Conservation (phyloP, 257 asterid genomes). For the Solanum arcanum region DNA sequence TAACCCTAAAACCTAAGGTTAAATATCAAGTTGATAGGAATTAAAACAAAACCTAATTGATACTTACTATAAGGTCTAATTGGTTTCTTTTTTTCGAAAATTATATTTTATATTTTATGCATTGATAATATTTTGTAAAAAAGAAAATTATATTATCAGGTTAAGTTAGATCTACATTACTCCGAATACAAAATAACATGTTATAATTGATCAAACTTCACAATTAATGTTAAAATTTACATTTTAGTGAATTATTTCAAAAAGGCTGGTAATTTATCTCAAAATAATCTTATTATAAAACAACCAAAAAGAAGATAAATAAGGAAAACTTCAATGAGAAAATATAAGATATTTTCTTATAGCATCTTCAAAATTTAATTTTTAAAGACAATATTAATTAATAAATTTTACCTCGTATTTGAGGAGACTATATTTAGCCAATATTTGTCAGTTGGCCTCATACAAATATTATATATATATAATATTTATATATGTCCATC, state of each 20-base stretch:
- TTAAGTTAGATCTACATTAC: neutral
- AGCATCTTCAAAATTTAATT: neutral
- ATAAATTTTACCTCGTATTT: neutral
- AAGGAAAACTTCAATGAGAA: neutral
- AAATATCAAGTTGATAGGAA: neutral
- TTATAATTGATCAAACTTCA: neutral
- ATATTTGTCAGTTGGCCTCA: neutral
- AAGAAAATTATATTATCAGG: neutral
- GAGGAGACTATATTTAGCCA: neutral
- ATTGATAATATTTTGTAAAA: neutral
- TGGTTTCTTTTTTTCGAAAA: neutral
- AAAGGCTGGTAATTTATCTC: neutral
- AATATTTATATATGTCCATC: neutral
- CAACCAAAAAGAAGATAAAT: neutral
- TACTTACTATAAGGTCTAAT: neutral
- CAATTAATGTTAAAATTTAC: neutral
- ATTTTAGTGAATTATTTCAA: neutral
- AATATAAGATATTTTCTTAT: neutral
- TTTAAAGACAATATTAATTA: neutral
- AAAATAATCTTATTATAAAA: neutral
- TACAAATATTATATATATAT: neutral
- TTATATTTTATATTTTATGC: neutral
- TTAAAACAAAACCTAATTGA: neutral
- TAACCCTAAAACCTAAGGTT: neutral
- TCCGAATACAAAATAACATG: neutral